A percentile compares a stretch with the other conserved stretches of the same genome.
These are phyloP conservation scores for Artemisia annua DNA, from an alignment of 129 eudicot genomes.

Conservation along the genomic window DNA sequence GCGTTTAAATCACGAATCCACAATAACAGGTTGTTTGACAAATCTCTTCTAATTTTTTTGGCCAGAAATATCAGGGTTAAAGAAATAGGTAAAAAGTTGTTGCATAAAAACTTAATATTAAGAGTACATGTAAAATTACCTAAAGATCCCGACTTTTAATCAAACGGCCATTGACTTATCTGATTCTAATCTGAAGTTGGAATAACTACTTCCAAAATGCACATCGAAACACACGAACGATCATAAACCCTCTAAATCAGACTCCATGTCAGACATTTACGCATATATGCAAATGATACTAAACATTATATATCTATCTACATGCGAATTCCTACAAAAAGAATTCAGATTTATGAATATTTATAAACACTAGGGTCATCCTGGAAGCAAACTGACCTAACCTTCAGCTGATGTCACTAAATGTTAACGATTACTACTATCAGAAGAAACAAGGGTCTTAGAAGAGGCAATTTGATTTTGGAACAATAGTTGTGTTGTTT, in stretches of 20 bases:
- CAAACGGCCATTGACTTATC: neutral
- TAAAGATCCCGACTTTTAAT: neutral
- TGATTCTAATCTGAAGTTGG: neutral
- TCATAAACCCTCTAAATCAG: neutral
- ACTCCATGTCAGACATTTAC: neutral
- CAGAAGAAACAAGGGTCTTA: neutral
- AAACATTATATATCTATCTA: neutral
- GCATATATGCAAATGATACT: neutral
- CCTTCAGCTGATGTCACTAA: neutral
- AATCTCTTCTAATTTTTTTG: neutral
- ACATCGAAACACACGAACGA: neutral
- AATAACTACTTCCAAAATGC: conserved; percentile 1
- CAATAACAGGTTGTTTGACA: neutral
- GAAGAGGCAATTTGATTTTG: neutral
- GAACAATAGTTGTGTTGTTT: too few species aligned
- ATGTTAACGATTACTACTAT: neutral
- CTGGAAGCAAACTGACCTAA: neutral
- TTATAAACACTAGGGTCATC: neutral
- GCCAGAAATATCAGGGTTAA: too few species aligned
- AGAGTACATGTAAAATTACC: neutral
- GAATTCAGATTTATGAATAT: neutral
- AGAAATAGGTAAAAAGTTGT: neutral
- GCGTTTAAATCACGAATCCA: too few species aligned
- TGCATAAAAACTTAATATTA: neutral
- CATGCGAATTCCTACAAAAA: neutral